Evolutionary conservation across 176 grass and related monocot genomes (phyloP).

Genomic region (Alopecurus myosuroides): DNA sequence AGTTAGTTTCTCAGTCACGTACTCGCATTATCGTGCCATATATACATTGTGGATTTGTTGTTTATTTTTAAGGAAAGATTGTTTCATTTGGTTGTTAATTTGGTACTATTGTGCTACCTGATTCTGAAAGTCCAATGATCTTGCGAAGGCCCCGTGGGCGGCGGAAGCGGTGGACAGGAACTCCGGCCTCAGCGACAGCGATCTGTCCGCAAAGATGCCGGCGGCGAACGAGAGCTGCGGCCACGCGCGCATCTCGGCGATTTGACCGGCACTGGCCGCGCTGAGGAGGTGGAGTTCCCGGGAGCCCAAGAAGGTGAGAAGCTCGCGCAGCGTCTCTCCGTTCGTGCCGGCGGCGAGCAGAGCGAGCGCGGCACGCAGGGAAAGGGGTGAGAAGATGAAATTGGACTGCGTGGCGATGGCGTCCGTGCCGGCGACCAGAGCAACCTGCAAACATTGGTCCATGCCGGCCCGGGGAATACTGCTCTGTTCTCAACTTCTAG

Average conservation of each 20-base stretch:
- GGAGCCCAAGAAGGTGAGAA: slow-evolving; percentile 7
- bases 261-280: not conserved
- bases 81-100: not conserved
- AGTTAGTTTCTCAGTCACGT: not conserved
- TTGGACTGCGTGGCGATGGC: slow-evolving; percentile 18
- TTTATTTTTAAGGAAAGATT: not conserved
- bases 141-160: not conserved
- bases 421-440: not conserved
- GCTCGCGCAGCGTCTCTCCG: not conserved
- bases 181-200: not conserved
- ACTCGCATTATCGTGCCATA: not conserved
- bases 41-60: not conserved
- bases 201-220: slow-evolving; percentile 14
- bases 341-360: slow-evolving; percentile 10
- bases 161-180: not conserved
- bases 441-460: slow-evolving; percentile 13
- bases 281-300: not conserved
- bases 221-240: slow-evolving; percentile 16
- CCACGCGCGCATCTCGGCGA: not conserved
- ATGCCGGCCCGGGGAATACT: not conserved
- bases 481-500: not conserved
- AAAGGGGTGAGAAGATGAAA: slow-evolving; percentile 30
- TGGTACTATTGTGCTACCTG: not conserved
- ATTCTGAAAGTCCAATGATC: not conserved
- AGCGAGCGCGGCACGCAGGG: not conserved